Evolutionary conservation across 768 basidiomycete genomes (phyloP).

Genomic region (Suillus subaureus): DNA sequence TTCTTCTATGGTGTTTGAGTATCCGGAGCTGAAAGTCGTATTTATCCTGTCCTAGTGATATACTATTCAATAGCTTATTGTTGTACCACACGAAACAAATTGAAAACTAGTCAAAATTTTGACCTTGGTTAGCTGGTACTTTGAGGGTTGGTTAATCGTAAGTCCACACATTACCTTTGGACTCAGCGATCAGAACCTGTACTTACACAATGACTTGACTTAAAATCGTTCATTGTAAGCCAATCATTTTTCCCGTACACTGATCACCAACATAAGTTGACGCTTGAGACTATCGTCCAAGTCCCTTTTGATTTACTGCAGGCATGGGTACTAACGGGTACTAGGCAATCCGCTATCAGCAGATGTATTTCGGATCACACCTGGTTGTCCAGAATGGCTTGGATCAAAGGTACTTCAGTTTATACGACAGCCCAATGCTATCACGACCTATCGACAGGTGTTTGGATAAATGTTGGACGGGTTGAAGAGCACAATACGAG

Average conservation of each 20-base stretch:
- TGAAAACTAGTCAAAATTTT: background rate
- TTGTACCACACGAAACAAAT: background rate
- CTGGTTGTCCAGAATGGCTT: background rate
- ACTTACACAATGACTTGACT: background rate
- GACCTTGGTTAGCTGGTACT: background rate
- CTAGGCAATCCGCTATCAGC: background rate
- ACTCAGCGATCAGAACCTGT: background rate
- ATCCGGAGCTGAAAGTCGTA: background rate
- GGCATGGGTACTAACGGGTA: background rate
- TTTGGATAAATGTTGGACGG: too few relatives aligned
- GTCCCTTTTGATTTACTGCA: background rate
- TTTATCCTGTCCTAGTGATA: background rate
- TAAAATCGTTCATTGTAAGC: background rate
- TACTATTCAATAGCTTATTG: background rate
- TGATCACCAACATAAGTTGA: background rate
- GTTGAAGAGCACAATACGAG: too few relatives aligned
- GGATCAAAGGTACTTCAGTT: too few relatives aligned
- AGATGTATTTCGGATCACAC: background rate
- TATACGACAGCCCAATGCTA: too few relatives aligned
- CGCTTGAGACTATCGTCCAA: background rate
- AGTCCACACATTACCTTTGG: background rate
- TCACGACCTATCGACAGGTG: too few relatives aligned
- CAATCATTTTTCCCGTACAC: background rate
- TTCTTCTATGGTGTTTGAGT: constrained; percentile 24
- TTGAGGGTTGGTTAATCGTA: background rate